These are phyloP conservation scores for Harringtonia lauricola DNA, from an alignment of 2,329 filamentous ascomycete genomes.

Conservation along the genomic window DNA sequence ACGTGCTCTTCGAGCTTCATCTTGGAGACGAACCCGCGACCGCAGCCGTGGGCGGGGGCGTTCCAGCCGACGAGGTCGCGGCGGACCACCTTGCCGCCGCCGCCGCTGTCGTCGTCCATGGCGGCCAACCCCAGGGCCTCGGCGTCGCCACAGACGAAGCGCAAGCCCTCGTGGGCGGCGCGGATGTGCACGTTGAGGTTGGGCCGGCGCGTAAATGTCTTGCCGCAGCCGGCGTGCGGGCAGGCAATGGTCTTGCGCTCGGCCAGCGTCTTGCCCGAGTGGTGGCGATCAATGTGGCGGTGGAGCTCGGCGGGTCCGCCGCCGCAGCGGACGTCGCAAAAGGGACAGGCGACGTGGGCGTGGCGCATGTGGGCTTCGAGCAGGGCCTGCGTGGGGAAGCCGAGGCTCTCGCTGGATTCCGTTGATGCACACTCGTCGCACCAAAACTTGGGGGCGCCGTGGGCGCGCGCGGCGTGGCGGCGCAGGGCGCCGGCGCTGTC, in stretches of 20 bases:
- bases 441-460: slow-evolving; percentile 60
- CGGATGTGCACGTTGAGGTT: slow-evolving; percentile 75
- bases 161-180: slow-evolving; percentile 63
- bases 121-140: too few relatives aligned
- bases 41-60: slow-evolving; percentile 53
- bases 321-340: slow-evolving; percentile 59
- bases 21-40: slow-evolving; percentile 65
- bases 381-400: slow-evolving; percentile 61
- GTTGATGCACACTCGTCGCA: slow-evolving; percentile 57
- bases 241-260: slow-evolving; percentile 59
- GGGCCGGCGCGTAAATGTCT: slow-evolving; percentile 70
- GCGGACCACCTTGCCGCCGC: slow-evolving; percentile 18
- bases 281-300: slow-evolving; percentile 67
- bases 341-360: slow-evolving; percentile 64
- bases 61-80: slow-evolving; percentile 52
- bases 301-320: slow-evolving; percentile 57
- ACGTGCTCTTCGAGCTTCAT: slow-evolving; percentile 74
- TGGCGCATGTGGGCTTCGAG: slow-evolving; percentile 64
- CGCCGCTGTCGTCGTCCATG: too few relatives aligned
- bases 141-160: slow-evolving; percentile 67
- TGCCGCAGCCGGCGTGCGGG: slow-evolving; percentile 55
- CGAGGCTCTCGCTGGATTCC: slow-evolving; percentile 23
- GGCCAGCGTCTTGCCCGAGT: slow-evolving; percentile 51
- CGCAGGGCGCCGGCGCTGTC: slow-evolving; percentile 61
- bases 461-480: slow-evolving; percentile 58